phyloP scores from a whole-genome alignment of 2,329 filamentous ascomycete species.

The Paecilomyces niveus region DNA sequence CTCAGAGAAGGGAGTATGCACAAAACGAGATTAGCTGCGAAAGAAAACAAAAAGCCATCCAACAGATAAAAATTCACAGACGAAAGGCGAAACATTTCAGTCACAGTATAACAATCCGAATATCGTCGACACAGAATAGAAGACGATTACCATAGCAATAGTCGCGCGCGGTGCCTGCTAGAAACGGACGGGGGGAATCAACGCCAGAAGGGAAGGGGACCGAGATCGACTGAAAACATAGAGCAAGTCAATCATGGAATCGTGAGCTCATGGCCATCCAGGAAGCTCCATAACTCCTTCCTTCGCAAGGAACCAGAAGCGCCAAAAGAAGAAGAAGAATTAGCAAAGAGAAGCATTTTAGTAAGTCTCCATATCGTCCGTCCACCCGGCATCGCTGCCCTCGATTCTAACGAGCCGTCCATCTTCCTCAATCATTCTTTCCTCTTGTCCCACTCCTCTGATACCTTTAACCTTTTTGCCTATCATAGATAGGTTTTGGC shows the following conservation, averaged over 20 bases:
- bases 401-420: slow-evolving; percentile 39
- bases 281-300: slow-evolving; percentile 12
- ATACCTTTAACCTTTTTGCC: slow-evolving; percentile 42
- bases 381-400: slow-evolving; percentile 49
- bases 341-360: slow-evolving; percentile 10
- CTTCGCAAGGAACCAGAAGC: slow-evolving; percentile 9
- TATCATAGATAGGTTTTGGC: slow-evolving; percentile 19
- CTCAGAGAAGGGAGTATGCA: neutral
- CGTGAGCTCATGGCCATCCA: slow-evolving; percentile 14
- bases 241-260: slow-evolving; percentile 18
- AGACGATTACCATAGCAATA: neutral
- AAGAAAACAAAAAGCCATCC: neutral
- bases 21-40: neutral
- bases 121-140: neutral
- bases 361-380: slow-evolving; percentile 43
- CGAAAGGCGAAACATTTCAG: neutral
- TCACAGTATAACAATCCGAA: neutral
- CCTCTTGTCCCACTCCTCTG: slow-evolving; percentile 39
- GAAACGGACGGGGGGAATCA: neutral
- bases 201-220: neutral
- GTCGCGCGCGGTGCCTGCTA: neutral
- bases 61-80: neutral
- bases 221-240: neutral
- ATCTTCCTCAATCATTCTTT: slow-evolving; percentile 33
- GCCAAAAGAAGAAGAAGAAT: slow-evolving; percentile 10